Conservation (phyloP, 345 rosid genomes). For the Anastatica hierochuntica region DNA sequence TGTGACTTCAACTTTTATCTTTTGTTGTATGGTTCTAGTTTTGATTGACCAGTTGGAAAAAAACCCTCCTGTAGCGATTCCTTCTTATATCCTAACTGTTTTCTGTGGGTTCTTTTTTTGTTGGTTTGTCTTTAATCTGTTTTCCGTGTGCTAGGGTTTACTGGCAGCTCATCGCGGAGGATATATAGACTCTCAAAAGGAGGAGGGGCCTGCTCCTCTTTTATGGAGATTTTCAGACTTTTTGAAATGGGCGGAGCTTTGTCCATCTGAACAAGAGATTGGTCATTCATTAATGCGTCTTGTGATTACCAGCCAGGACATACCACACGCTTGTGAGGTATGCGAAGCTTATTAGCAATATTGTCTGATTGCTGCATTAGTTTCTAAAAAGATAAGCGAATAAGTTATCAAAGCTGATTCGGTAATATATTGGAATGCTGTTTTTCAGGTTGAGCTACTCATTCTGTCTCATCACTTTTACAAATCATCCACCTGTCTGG, state of each 20-base stretch:
- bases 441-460: conserved; percentile 84
- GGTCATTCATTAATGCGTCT: conserved; percentile 99
- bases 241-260: conserved; percentile 94
- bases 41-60: too few relatives aligned
- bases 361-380: not conserved
- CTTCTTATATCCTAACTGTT: not conserved
- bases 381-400: not conserved
- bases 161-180: conserved; percentile 99
- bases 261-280: conserved; percentile 95
- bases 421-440: conserved; percentile 4
- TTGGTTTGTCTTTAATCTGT: conserved; percentile 3
- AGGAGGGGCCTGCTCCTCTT: conserved; percentile 96
- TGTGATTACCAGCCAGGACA: conserved; percentile 93
- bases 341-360: not conserved
- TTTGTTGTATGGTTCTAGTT: too few relatives aligned
- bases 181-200: conserved; percentile 88
- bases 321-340: conserved; percentile 99
- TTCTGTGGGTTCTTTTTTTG: not conserved
- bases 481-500: conserved; percentile 96
- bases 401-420: too few relatives aligned
- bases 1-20: too few relatives aligned
- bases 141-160: conserved; percentile 51
- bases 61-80: not conserved
- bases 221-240: conserved; percentile 97
- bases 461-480: conserved; percentile 95